phyloP scores from a whole-genome alignment of 441 rosid species.

The Gossypium trilobum region DNA sequence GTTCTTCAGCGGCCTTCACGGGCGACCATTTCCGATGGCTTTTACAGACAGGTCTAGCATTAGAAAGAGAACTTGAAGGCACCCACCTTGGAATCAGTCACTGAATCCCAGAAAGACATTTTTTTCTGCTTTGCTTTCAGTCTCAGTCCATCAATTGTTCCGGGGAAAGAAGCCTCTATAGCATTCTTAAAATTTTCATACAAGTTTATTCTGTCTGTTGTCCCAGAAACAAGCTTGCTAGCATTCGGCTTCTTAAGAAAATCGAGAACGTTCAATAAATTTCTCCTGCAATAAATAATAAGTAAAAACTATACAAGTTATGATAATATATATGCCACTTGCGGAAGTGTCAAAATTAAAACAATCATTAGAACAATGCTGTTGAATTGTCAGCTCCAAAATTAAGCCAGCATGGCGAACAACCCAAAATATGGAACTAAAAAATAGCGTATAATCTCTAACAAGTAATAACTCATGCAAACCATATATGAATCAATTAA shows the following conservation, averaged over 20 bases:
- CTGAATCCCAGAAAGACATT: slow-evolving; percentile 82
- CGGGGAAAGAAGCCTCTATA: slow-evolving; percentile 49
- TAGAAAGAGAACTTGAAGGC: slow-evolving; percentile 78
- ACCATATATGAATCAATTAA: background rate
- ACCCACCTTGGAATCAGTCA: slow-evolving; percentile 57
- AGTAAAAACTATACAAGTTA: background rate
- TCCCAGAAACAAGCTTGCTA: slow-evolving; percentile 71
- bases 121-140: slow-evolving; percentile 48
- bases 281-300: slow-evolving; percentile 49
- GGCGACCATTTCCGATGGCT: background rate
- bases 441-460: background rate
- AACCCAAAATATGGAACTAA: background rate
- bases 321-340: background rate
- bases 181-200: slow-evolving; percentile 66
- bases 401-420: background rate
- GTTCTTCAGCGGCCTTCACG: background rate
- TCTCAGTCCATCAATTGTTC: slow-evolving; percentile 44
- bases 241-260: slow-evolving; percentile 88
- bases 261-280: slow-evolving; percentile 65
- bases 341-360: background rate
- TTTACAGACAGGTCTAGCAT: background rate
- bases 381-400: background rate
- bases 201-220: slow-evolving; percentile 65
- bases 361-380: background rate
- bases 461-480: background rate